These are phyloP conservation scores for Phenoliferia sp. DNA, from an alignment of 1,284 basidiomycete species.

Conservation along the genomic window DNA sequence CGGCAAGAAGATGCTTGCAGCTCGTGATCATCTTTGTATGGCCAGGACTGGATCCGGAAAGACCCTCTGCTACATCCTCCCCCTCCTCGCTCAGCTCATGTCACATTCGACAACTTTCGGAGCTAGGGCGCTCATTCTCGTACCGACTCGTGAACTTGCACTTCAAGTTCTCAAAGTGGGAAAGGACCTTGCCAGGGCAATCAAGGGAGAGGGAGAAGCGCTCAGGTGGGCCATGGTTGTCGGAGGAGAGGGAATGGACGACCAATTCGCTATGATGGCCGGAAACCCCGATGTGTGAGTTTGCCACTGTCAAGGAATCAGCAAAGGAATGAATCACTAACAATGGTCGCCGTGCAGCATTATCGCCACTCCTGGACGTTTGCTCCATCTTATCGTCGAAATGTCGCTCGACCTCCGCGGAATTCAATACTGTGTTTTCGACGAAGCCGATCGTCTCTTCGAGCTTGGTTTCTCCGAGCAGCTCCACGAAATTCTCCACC, in stretches of 20 bases:
- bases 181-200: conserved; percentile 81
- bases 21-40: conserved; percentile 95
- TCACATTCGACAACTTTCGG: conserved; percentile 76
- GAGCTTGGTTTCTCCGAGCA: conserved; percentile 97
- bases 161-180: conserved; percentile 91
- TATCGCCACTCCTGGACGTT: conserved; percentile 93
- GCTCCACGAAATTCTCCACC: conserved; percentile 81
- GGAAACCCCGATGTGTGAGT: conserved; percentile 90
- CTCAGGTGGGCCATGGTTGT: conserved; percentile 92
- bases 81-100: conserved; percentile 79
- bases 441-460: conserved; percentile 88
- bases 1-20: conserved; percentile 41
- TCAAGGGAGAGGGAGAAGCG: conserved; percentile 50
- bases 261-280: conserved; percentile 94
- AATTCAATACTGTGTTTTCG: conserved; percentile 89
- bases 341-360: conserved; percentile 53
- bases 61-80: conserved; percentile 92
- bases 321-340: background rate
- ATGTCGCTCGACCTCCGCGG: conserved; percentile 91
- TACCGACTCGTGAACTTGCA: conserved; percentile 91
- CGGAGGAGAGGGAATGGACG: conserved; percentile 91
- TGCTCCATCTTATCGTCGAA: conserved; percentile 91
- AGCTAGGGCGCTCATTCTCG: conserved; percentile 78
- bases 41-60: conserved; percentile 97
- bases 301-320: background rate